A percentile compares a stretch with the other conserved stretches of the same genome.
phyloP scores from a whole-genome alignment of 495 filamentous ascomycete genomes.

The Neurospora sp. region DNA sequence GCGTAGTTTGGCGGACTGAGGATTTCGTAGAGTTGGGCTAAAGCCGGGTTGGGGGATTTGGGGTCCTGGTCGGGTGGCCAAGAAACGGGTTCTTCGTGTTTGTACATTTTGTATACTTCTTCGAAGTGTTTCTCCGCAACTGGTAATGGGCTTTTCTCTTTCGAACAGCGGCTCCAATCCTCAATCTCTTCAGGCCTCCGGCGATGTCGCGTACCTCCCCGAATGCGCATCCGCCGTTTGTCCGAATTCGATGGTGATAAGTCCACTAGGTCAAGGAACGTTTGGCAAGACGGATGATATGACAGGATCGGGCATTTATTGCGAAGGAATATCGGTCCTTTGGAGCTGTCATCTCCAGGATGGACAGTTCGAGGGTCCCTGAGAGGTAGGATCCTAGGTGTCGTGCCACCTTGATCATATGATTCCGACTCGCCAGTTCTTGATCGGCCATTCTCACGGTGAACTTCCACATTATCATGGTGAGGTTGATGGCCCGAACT shows the following conservation, averaged over 20 bases:
- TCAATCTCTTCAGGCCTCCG: slow-evolving; percentile 43
- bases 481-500: not conserved
- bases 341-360: slow-evolving; percentile 27
- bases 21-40: slow-evolving; percentile 40
- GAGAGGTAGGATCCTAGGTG: not conserved
- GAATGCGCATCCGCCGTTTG: slow-evolving; percentile 22
- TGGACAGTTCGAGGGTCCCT: slow-evolving; percentile 19
- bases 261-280: slow-evolving; percentile 59
- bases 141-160: not conserved
- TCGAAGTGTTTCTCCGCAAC: slow-evolving; percentile 12
- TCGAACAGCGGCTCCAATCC: slow-evolving; percentile 7
- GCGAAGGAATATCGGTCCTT: slow-evolving; percentile 38
- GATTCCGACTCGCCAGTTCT: not conserved
- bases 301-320: slow-evolving; percentile 49
- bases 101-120: slow-evolving; percentile 30
- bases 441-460: not conserved
- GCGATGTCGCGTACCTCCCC: slow-evolving; percentile 29
- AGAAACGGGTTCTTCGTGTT: slow-evolving; percentile 37
- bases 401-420: not conserved
- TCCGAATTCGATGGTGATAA: slow-evolving; percentile 26
- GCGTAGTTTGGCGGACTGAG: slow-evolving; percentile 45
- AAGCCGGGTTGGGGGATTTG: slow-evolving; percentile 10
- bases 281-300: slow-evolving; percentile 48
- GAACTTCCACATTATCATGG: not conserved
- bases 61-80: slow-evolving; percentile 50